Evolutionary conservation across 257 asterid genomes (phyloP), one percentile per base, ranked within the genome.

Genomic region (Primulina eburnea): DNA sequence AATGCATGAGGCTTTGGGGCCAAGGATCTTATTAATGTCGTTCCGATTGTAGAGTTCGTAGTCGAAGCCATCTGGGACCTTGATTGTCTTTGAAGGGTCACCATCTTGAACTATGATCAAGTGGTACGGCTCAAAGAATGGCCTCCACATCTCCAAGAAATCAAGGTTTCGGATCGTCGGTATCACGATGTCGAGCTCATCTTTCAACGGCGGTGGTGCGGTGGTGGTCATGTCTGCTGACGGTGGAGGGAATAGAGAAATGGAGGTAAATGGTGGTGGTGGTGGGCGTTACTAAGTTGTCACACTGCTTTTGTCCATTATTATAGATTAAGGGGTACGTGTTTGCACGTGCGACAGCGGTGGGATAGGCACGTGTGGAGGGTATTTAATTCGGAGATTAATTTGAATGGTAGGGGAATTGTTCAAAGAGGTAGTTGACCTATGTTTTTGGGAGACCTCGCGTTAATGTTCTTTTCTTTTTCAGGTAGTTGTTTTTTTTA

Each of bases 71-170:
- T 77, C 84, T 6, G 98, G 98, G 70, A 92, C 96, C 47, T 83
- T 90, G 71, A 92, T 88, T 8, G 83, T 84, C 87, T 86, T 83
- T 0, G 95, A 62, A 14, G 98, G 96, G 70, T 92, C 97, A 4
- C 98, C 98, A 63, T 92, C 98, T 75, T 92, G 97, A 4, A 89
- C 97, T 59, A 92, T 92, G 87, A 92, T 89, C 34, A 92, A 71
- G 72, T 92, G 98, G 76, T 92, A 92, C 0, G 87, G 89, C 86
- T 92, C 71, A 52, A 90, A 80, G 62, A 90, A 92, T 0, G 98
- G 95, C 79, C 98, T 80, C 98, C 98, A 92, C 98, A 92, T 92
- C 50, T 92, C 95, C 63, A 92, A 50, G 85, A 92, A 92, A 71
- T 92, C 98, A 0, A 92, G 93, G 75, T 92, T 92, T 55, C 97